A percentile compares a stretch with the other conserved stretches of the same genome.
Evolutionary conservation across 2,329 filamentous ascomycete species (phyloP).

Genomic region (Cladosporium sp.): DNA sequence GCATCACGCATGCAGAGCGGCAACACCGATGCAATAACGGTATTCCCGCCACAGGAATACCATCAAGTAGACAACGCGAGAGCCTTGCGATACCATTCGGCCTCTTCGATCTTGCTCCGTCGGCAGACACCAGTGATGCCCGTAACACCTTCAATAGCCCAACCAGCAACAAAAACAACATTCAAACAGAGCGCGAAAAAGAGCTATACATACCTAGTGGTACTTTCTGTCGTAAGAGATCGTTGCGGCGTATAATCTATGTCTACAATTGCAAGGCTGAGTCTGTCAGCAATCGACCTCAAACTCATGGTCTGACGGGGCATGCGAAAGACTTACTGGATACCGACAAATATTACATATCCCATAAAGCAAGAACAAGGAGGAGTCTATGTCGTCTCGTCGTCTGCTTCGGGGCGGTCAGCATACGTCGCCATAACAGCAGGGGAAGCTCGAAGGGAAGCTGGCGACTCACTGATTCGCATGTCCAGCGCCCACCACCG

Average conservation of each 20-base stretch:
- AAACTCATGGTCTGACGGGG: background rate
- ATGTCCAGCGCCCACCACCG: slow-evolving; percentile 20
- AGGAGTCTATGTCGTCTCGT: slow-evolving; percentile 20
- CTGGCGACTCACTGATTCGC: slow-evolving; percentile 23
- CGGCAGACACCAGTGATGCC: no score
- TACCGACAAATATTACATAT: slow-evolving; percentile 25
- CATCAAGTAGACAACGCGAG: no score
- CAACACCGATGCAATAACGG: no score
- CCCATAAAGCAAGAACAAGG: slow-evolving; percentile 18
- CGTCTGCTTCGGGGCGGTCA: slow-evolving; percentile 15
- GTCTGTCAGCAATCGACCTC: background rate
- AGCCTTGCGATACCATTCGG: no score
- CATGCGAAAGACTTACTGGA: background rate
- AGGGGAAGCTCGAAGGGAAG: background rate
- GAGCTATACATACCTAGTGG: slow-evolving; percentile 17
- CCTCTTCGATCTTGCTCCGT: no score
- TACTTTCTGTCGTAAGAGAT: slow-evolving; percentile 23
- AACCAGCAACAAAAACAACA: background rate
- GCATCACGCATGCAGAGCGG: no score
- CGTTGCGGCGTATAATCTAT: slow-evolving; percentile 30
- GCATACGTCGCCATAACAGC: background rate
- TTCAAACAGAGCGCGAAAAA: background rate
- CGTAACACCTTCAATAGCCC: background rate
- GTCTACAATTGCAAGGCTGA: slow-evolving; percentile 25
- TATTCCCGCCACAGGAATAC: no score